Evolutionary conservation across 768 basidiomycete genomes (phyloP), one percentile per base, ranked within the genome.

Genomic region (Phallus indusiatus): DNA sequence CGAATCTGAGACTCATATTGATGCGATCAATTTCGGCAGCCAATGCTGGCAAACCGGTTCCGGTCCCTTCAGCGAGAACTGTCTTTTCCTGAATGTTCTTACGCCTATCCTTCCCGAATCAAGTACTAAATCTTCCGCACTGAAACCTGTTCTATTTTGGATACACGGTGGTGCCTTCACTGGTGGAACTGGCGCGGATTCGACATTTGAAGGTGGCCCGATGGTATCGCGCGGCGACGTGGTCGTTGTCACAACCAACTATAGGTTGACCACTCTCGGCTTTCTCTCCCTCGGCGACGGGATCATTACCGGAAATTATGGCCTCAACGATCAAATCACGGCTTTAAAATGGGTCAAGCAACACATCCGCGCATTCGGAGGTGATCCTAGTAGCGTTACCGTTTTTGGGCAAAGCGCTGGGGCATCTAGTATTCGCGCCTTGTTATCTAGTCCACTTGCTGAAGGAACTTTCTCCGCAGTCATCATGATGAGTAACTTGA

Each of bases 211-310:
- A 47, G 68, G 68, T 14, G 57, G 60, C 8, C 46, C 34, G 12
- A 16, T 63, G 24, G 60, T 63, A 14, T 57, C 56, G 20, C 62
- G 62, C 21, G 60, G 60, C 0, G 62, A 81, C 57, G 78, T 85
- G 21, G 76, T 86, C 47, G 73, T 84, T 55, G 83, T 84, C 9
- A 83, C 84, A 0, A 77, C 85, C 7, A 84, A 86, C 67, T 86
- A 86, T 67, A 80, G 81, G 17, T 76, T 86, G 21, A 76, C 76
- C 54, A 78, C 80, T 0, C 78, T 86, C 64, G 86, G 86, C 22
- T 86, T 86, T 71, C 76, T 84, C 24, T 79, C 83, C 64, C 67
- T 78, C 56, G 83, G 84, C 55, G 78, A 71, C 7, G 81, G 42
- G 14, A 10, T 42, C 42, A n/a, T 42, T 11, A 42, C 42, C 42